These are phyloP conservation scores for Calocybe gangraenosa DNA, from an alignment of 768 basidiomycete species.

Conservation along the genomic window DNA sequence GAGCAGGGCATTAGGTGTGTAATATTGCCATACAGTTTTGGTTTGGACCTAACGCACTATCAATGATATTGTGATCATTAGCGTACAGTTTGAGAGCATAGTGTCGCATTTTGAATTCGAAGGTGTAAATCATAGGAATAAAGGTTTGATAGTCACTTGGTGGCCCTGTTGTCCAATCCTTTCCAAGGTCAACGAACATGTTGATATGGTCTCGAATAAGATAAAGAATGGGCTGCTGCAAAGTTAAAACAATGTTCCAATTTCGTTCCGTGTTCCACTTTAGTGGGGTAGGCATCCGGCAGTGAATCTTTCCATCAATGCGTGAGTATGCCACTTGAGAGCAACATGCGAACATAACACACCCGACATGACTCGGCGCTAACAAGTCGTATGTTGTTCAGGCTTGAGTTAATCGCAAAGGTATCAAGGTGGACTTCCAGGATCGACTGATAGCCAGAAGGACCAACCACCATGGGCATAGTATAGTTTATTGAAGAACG, in stretches of 20 bases:
- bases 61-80: conserved; percentile 97
- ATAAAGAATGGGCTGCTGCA: conserved; percentile 71
- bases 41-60: conserved; percentile 75
- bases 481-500: conserved; percentile 83
- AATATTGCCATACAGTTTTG: conserved; percentile 66
- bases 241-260: conserved; percentile 73
- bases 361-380: conserved; percentile 78
- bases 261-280: conserved; percentile 76
- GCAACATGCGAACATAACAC: conserved; percentile 8
- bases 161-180: conserved; percentile 87
- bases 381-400: conserved; percentile 83
- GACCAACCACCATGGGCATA: conserved; percentile 74
- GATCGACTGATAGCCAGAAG: conserved; percentile 72
- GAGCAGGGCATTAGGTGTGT: neutral
- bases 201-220: conserved; percentile 92
- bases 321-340: neutral
- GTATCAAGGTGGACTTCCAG: conserved; percentile 82
- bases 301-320: conserved; percentile 44
- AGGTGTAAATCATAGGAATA: conserved; percentile 73
- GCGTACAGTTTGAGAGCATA: conserved; percentile 78
- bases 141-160: conserved; percentile 79
- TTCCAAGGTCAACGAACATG: conserved; percentile 89
- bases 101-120: conserved; percentile 69
- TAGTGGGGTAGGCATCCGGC: conserved; percentile 76
- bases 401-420: conserved; percentile 72